Evolutionary conservation across 495 filamentous ascomycete species (phyloP).

Genomic region (Parmelia sp.): DNA sequence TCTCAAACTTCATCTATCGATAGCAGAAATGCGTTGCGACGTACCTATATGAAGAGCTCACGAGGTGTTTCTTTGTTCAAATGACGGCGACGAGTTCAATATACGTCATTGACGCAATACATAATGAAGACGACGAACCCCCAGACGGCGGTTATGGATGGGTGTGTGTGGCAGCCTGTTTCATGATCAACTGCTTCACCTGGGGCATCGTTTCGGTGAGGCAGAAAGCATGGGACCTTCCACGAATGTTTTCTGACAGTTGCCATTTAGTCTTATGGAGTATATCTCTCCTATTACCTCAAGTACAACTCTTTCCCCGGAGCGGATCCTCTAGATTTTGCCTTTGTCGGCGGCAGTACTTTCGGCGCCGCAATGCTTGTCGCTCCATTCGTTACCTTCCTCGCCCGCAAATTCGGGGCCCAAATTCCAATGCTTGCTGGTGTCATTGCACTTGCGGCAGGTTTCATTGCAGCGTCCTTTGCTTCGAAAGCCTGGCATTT

Average conservation of each 20-base stretch:
- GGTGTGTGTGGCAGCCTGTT: conserved; percentile 46
- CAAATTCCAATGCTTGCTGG: conserved; percentile 39
- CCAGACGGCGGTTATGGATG: conserved; percentile 53
- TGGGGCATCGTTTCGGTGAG: conserved; percentile 48
- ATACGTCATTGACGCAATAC: too few relatives aligned
- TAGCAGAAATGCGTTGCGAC: too few relatives aligned
- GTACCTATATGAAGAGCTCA: too few relatives aligned
- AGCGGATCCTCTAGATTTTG: conserved; percentile 42
- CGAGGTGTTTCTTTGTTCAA: too few relatives aligned
- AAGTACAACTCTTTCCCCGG: conserved; percentile 37
- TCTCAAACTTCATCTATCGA: too few relatives aligned
- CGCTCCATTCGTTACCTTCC: conserved; percentile 42
- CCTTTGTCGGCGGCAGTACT: conserved; percentile 48
- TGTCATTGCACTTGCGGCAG: conserved; percentile 34
- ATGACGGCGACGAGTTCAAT: too few relatives aligned
- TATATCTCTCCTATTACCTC: conserved; percentile 50
- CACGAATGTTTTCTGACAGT: too few relatives aligned
- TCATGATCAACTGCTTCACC: conserved; percentile 50
- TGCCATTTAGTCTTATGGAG: conserved; percentile 38
- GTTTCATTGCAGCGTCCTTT: conserved; percentile 44
- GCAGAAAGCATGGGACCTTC: too few relatives aligned
- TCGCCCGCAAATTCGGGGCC: conserved; percentile 34
- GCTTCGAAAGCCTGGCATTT: conserved; percentile 44
- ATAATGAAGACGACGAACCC: too few relatives aligned
- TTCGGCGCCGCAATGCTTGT: conserved; percentile 45